Evolutionary conservation across 2,329 filamentous ascomycete species (phyloP).

Genomic region (Pseudogymnoascus sp.): DNA sequence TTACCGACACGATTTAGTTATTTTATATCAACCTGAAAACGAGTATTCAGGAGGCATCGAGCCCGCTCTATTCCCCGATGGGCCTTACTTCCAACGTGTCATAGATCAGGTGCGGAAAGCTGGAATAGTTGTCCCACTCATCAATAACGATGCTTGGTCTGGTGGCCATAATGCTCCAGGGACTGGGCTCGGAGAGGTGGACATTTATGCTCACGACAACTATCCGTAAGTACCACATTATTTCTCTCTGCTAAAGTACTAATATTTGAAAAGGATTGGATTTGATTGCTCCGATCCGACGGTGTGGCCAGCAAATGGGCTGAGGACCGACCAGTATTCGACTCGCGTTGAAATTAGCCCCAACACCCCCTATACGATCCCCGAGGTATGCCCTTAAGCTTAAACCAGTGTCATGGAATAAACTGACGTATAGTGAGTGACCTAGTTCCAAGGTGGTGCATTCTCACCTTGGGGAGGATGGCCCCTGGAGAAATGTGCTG

Average conservation of each 20-base stretch:
- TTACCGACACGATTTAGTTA: conserved; percentile 38
- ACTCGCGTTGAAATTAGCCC: conserved; percentile 52
- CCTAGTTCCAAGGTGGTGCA: conserved; percentile 55
- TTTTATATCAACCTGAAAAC: conserved; percentile 71
- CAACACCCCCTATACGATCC: conserved; percentile 51
- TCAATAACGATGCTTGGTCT: conserved; percentile 58
- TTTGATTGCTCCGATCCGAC: conserved; percentile 39
- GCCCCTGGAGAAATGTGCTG: conserved; percentile 43
- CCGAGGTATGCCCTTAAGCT: conserved; percentile 24
- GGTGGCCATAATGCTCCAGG: conserved; percentile 10
- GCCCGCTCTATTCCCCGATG: conserved; percentile 46
- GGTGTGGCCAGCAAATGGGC: conserved; percentile 44
- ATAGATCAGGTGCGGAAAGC: conserved; percentile 55
- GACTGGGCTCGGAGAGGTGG: conserved; percentile 13
- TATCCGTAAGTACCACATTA: conserved; percentile 33
- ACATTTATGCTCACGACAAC: conserved; percentile 26
- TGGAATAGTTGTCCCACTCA: conserved; percentile 62
- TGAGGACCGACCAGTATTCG: conserved; percentile 39
- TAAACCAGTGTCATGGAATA: background rate
- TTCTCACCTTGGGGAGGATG: conserved; percentile 67
- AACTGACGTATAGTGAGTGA: conserved; percentile 43
- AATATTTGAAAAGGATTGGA: conserved; percentile 22
- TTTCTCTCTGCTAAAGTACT: conserved; percentile 19
- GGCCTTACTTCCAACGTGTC: conserved; percentile 58
- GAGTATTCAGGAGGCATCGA: conserved; percentile 48